Conservation (phyloP, 192 early-diverging fungal species). For the Podila epigama region DNA sequence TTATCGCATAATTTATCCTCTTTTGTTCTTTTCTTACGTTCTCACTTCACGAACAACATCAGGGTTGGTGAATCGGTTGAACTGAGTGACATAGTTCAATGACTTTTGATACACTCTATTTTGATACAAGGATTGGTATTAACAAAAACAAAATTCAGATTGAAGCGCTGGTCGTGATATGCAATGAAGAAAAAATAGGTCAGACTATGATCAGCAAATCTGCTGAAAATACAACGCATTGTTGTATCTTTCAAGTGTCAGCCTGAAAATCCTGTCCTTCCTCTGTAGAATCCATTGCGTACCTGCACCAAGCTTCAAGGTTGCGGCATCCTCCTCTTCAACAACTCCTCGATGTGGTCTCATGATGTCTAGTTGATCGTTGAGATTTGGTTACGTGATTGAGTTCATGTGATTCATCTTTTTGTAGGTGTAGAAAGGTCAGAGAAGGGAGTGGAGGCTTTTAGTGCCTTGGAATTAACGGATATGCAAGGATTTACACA, state of each 20-base stretch:
- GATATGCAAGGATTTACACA: too few species aligned
- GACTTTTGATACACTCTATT: conserved; percentile 82
- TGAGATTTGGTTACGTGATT: too few species aligned
- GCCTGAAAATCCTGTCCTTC: conserved; percentile 8
- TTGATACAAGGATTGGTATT: not conserved
- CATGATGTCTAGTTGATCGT: conserved; percentile 9
- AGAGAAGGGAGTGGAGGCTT: too few species aligned
- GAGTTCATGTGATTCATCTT: too few species aligned
- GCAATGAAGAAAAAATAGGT: too few species aligned
- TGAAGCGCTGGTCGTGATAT: too few species aligned
- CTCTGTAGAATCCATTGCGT: not conserved
- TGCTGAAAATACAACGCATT: too few species aligned
- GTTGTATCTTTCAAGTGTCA: not conserved
- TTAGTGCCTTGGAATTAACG: too few species aligned
- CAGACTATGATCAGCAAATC: too few species aligned
- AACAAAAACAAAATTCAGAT: not conserved
- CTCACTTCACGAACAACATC: conserved; percentile 88
- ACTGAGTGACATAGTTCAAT: conserved; percentile 83
- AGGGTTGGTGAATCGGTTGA: conserved; percentile 85
- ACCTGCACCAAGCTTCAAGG: conserved; percentile 68
- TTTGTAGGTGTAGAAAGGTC: too few species aligned
- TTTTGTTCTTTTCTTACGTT: conserved; percentile 62
- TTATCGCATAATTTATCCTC: conserved; percentile 4
- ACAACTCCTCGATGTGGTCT: conserved; percentile 57
- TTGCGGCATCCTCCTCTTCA: conserved; percentile 71